phyloP scores from a whole-genome alignment of 805 yeast genomes.

The Monosporozyma unispora region DNA sequence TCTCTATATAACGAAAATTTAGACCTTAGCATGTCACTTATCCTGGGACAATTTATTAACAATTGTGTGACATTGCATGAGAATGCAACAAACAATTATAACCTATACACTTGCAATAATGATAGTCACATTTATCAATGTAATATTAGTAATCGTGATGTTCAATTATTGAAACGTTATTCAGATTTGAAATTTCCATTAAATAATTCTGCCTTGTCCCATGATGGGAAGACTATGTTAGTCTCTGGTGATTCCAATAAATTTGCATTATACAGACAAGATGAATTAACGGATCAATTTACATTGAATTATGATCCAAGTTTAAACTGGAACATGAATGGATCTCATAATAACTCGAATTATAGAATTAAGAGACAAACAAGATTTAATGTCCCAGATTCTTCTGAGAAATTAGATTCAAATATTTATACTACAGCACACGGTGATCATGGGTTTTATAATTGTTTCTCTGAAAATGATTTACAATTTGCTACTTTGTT shows the following conservation, averaged over 20 bases:
- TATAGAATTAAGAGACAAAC: slow-evolving; percentile 24
- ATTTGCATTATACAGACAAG: slow-evolving; percentile 43
- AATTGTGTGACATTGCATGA: slow-evolving; percentile 59
- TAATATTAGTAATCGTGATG: slow-evolving; percentile 43
- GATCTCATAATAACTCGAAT: slow-evolving; percentile 16
- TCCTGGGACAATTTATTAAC: slow-evolving; percentile 74
- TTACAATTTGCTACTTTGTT: slow-evolving; percentile 66
- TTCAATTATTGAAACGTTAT: slow-evolving; percentile 34
- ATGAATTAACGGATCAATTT: slow-evolving; percentile 25
- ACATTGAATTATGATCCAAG: slow-evolving; percentile 22
- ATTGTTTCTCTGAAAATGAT: slow-evolving; percentile 71
- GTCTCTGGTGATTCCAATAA: slow-evolving; percentile 74
- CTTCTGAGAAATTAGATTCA: slow-evolving; percentile 16
- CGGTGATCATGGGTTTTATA: slow-evolving; percentile 77
- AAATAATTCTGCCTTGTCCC: slow-evolving; percentile 65
- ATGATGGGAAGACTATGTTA: slow-evolving; percentile 47
- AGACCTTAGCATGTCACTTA: slow-evolving; percentile 40
- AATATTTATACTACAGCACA: slow-evolving; percentile 41
- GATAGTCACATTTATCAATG: slow-evolving; percentile 64
- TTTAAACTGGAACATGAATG: slow-evolving; percentile 12
- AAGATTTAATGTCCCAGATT: slow-evolving; percentile 24
- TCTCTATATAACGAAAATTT: slow-evolving; percentile 39
- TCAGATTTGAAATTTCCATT: slow-evolving; percentile 55
- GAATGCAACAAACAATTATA: slow-evolving; percentile 36
- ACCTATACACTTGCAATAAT: slow-evolving; percentile 71